Base-by-base conservation (phyloP, 2,329 filamentous ascomycete species). In the Penicillium aurantiogriseum region DNA sequence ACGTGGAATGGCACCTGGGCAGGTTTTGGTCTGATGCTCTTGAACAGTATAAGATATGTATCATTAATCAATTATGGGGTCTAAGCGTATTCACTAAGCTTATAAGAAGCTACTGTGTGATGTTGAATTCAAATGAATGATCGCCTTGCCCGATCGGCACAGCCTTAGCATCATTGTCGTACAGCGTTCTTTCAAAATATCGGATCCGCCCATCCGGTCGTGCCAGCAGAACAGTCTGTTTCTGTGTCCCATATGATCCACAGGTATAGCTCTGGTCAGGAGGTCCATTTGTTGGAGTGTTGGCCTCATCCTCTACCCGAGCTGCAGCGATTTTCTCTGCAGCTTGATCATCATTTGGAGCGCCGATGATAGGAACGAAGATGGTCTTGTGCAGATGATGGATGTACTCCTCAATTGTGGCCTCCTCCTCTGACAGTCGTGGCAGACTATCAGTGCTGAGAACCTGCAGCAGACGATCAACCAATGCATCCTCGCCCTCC, bases 171-270 rank as follows among this genome's bases (percentile, higher is more conserved):
- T 82, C 69, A 13, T 77, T 72, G 64, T 86, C 83, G 65, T 80
- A 86, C 21, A 88, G 68, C 19, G 85, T 87, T 55, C 85, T 76
- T 70, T 88, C 86, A 35, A 87, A 77, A 64, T 84, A 88, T n/a
- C 79, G 82, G 36, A 86, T 79, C 52, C 79, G 77, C 2, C 84
- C 84, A n/a, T 80, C 66, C 31, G 74, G 72, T 63, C 81, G 76
- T 21, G 86, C 83, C 15, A 88, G 70, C 2, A 88, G 75, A 8
- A 88, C 74, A 1, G 83, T 85, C 68, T 88, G 85, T 70, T 85
- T 85, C 67, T 86, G 83, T 2, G 86, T 88, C 0, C 85, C 86
- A 67, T 88, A 88, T 8, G 80, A 72, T 0, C 82, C 83, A 55
- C 74, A 77, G 49, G 72, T 61, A 67, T 81, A 74, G 29, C 63